These are phyloP conservation scores for Capsicum chinense DNA, from an alignment of 257 asterid genomes.

Conservation along the genomic window DNA sequence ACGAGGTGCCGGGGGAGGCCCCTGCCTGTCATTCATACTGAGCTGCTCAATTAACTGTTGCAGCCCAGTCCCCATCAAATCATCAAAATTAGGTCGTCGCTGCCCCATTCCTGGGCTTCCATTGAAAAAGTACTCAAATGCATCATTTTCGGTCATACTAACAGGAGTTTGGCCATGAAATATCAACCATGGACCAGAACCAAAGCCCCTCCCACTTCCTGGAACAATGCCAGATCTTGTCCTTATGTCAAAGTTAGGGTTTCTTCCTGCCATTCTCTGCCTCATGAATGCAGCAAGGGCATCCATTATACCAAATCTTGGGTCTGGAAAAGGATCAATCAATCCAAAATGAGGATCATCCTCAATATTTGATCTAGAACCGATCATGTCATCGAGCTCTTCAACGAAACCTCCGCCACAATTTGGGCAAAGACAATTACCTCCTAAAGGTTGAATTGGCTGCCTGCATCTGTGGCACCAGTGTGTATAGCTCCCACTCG, in stretches of 20 bases:
- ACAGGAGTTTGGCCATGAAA: conserved; percentile 49
- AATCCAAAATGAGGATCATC: conserved; percentile 46
- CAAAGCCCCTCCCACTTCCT: conserved; percentile 44
- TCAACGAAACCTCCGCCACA: conserved; percentile 85
- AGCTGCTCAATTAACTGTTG: conserved; percentile 50
- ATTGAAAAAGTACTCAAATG: conserved; percentile 42
- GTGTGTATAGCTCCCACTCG: conserved; percentile 58
- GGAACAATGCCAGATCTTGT: conserved; percentile 58
- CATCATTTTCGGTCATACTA: conserved; percentile 37
- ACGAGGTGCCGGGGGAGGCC: conserved; percentile 58
- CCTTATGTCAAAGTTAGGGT: conserved; percentile 66
- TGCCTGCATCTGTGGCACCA: conserved; percentile 90
- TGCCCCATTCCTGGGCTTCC: conserved; percentile 45
- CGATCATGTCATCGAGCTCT: conserved; percentile 63
- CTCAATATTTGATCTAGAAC: conserved; percentile 39
- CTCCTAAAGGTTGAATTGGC: conserved; percentile 58
- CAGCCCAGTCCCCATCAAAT: conserved; percentile 50
- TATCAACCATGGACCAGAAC: conserved; percentile 62
- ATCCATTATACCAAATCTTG: conserved; percentile 60
- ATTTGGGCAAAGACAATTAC: conserved; percentile 59
- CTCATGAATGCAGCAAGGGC: conserved; percentile 76
- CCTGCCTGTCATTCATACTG: conserved; percentile 45
- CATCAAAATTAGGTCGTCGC: conserved; percentile 43
- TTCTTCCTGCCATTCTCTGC: conserved; percentile 81
- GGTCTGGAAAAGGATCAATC: conserved; percentile 45